Percentiles rank a stretch among this genome's conserved stretches.
phyloP scores from a whole-genome alignment of 495 filamentous ascomycete species.

The Penicillium riverlandense region DNA sequence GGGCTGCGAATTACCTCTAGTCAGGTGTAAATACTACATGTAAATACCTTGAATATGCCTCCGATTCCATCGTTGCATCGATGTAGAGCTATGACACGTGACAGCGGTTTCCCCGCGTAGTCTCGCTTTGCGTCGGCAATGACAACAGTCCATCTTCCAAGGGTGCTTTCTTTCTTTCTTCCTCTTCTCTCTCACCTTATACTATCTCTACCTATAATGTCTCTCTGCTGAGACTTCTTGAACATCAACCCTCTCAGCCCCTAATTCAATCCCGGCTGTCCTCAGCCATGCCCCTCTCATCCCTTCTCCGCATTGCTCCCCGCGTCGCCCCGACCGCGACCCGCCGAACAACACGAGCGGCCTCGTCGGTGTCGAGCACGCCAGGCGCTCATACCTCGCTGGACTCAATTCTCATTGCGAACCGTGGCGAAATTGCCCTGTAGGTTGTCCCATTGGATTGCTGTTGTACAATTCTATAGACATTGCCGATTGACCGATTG shows the following conservation, averaged over 20 bases:
- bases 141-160: slow-evolving; percentile 8
- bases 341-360: slow-evolving; percentile 27
- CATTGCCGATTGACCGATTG: no score
- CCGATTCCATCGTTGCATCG: no score
- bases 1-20: not conserved
- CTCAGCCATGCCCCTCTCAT: slow-evolving; percentile 33
- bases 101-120: slow-evolving; percentile 25
- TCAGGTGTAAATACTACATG: no score
- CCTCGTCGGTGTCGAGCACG: slow-evolving; percentile 24
- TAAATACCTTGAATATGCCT: no score
- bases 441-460: slow-evolving; percentile 23
- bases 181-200: slow-evolving; percentile 1
- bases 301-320: slow-evolving; percentile 41
- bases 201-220: slow-evolving; percentile 14
- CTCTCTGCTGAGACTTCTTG: not conserved
- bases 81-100: no score
- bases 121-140: slow-evolving; percentile 39
- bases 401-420: slow-evolving; percentile 87
- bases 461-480: not conserved
- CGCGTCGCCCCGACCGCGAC: slow-evolving; percentile 29
- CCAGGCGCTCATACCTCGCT: slow-evolving; percentile 41
- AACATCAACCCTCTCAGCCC: no score
- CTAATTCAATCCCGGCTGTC: slow-evolving; percentile 2
- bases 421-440: slow-evolving; percentile 94
- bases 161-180: slow-evolving; percentile 2